Evolutionary conservation across 306 rosid species (phyloP).

Genomic region (Hippophae rhamnoides): DNA sequence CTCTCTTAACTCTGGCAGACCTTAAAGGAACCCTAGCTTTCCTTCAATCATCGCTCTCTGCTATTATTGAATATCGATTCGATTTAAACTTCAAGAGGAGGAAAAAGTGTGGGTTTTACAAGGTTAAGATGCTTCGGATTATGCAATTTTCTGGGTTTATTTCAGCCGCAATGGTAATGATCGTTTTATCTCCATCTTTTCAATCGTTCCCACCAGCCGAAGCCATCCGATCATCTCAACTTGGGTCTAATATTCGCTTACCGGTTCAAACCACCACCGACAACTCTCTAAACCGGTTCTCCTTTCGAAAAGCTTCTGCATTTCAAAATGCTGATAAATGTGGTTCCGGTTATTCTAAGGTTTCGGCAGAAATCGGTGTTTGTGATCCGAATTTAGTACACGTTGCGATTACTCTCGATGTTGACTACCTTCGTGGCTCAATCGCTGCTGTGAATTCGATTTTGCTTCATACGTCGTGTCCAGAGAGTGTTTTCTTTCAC

Average conservation of each 20-base stretch:
- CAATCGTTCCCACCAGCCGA: constrained; percentile 67
- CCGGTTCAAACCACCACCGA: constrained; percentile 11
- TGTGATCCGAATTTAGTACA: constrained; percentile 60
- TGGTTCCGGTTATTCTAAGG: constrained; percentile 5
- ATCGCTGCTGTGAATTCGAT: constrained; percentile 76
- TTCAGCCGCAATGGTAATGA: constrained; percentile 52
- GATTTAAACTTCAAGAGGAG: constrained; percentile 23
- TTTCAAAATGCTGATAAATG: constrained; percentile 58
- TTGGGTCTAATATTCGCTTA: constrained; percentile 21
- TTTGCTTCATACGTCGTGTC: constrained; percentile 49
- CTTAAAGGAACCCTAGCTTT: constrained; percentile 33
- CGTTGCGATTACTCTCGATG: constrained; percentile 67
- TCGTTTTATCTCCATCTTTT: constrained; percentile 58
- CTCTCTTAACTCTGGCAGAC: constrained; percentile 28
- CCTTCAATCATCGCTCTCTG: constrained; percentile 11
- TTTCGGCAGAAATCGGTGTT: constrained; percentile 13
- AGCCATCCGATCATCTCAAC: constrained; percentile 56
- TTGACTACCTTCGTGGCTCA: constrained; percentile 73
- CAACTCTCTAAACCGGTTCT: constrained; percentile 19
- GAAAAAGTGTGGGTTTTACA: constrained; percentile 18
- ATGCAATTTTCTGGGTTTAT: constrained; percentile 46
- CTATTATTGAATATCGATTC: constrained; percentile 20
- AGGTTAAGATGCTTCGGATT: constrained; percentile 42
- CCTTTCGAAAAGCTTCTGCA: constrained; percentile 37
- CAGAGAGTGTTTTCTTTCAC: constrained; percentile 59